phyloP scores from a whole-genome alignment of 495 filamentous ascomycete species.

The Penicillium cinerascens region DNA sequence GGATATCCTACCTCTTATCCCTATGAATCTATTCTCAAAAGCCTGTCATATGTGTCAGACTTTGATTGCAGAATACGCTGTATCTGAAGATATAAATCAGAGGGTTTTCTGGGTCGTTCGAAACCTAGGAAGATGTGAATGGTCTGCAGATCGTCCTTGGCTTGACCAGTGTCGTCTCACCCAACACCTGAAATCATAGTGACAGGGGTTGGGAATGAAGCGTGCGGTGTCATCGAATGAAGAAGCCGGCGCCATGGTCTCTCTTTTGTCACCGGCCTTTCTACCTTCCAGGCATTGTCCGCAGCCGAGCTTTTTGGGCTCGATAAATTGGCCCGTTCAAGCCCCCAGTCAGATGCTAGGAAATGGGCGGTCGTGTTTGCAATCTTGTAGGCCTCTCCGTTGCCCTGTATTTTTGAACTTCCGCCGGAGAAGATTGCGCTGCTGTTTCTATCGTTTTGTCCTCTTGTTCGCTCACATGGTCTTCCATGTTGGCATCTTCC shows the following conservation, averaged over 20 bases:
- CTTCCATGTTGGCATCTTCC: conserved; percentile 4
- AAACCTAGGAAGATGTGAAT: conserved; percentile 6
- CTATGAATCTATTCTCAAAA: not conserved
- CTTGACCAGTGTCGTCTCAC: conserved; percentile 10
- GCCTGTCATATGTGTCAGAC: conserved; percentile 6
- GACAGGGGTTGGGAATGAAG: too few species aligned
- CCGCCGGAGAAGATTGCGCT: not conserved
- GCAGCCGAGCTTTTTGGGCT: too few species aligned
- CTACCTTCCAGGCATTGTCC: too few species aligned
- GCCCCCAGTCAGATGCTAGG: too few species aligned
- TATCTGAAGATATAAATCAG: conserved; percentile 3
- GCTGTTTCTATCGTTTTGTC: conserved; percentile 1
- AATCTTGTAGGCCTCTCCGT: too few species aligned
- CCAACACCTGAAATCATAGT: too few species aligned
- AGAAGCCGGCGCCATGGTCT: too few species aligned
- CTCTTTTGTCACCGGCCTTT: too few species aligned
- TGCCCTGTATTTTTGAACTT: conserved; percentile 5
- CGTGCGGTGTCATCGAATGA: too few species aligned
- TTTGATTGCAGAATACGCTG: not conserved
- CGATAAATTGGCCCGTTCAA: too few species aligned
- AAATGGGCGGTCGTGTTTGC: too few species aligned
- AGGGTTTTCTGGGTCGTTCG: conserved; percentile 4
- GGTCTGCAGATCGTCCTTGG: conserved; percentile 7
- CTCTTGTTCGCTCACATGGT: conserved; percentile 1
- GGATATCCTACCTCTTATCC: conserved; percentile 2